Evolutionary conservation across 306 rosid species (phyloP).

Genomic region (Geum urbanum): DNA sequence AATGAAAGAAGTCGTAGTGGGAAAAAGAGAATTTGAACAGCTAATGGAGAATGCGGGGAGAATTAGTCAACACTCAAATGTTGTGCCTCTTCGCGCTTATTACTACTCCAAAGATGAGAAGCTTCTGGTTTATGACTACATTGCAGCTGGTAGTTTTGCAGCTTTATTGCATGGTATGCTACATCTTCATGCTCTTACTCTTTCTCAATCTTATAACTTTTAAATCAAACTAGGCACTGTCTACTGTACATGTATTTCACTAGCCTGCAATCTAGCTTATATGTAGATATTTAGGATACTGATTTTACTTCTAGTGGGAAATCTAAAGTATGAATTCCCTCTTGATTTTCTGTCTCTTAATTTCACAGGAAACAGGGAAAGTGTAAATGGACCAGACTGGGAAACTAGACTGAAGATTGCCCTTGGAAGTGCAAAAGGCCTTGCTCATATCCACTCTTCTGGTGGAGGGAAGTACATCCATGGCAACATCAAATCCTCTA

Average conservation of each 20-base stretch:
- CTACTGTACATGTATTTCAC: too few relatives aligned
- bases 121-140: conserved; percentile 59
- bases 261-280: too few relatives aligned
- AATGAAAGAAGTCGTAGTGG: conserved; percentile 54
- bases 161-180: conserved; percentile 64
- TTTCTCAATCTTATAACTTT: background rate
- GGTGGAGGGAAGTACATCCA: conserved; percentile 67
- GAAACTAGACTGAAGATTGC: conserved; percentile 68
- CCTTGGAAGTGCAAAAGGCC: conserved; percentile 73
- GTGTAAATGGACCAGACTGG: conserved; percentile 72
- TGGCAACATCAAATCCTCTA: conserved; percentile 88
- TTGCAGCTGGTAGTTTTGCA: conserved; percentile 49
- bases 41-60: conserved; percentile 60
- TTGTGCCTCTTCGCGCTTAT: conserved; percentile 61
- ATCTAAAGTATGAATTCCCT: background rate
- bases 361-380: conserved; percentile 62
- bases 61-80: conserved; percentile 59
- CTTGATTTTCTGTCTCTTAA: background rate
- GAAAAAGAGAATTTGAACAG: conserved; percentile 69
- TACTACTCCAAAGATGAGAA: conserved; percentile 81
- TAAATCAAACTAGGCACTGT: background rate
- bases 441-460: conserved; percentile 72
- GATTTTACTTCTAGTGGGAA: background rate
- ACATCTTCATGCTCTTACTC: background rate
- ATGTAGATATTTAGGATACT: background rate